Percentiles rank a stretch among this genome's conserved stretches.
These are phyloP conservation scores for Lodderomyces theae DNA, from an alignment of 1,139 yeast species.

Conservation along the genomic window DNA sequence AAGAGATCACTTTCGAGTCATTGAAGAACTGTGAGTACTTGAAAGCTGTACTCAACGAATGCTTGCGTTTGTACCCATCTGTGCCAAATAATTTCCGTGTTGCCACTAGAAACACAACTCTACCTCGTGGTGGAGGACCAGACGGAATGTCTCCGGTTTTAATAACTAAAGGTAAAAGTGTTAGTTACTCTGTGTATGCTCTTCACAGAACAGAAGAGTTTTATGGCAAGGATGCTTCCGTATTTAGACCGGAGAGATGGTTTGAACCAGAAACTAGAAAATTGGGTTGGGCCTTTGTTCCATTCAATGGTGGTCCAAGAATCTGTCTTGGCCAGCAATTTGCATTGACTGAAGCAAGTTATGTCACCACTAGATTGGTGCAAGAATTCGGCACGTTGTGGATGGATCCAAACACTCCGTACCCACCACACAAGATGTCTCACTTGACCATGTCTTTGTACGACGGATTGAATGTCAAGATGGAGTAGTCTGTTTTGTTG, in stretches of 20 bases:
- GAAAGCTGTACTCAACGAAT: slow-evolving; percentile 48
- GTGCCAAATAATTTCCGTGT: slow-evolving; percentile 50
- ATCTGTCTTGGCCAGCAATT: slow-evolving; percentile 61
- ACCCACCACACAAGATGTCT: slow-evolving; percentile 34
- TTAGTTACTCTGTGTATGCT: slow-evolving; percentile 22
- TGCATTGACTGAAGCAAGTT: slow-evolving; percentile 56
- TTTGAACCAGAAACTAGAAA: slow-evolving; percentile 24
- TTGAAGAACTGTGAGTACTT: slow-evolving; percentile 50
- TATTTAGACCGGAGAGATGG: slow-evolving; percentile 39
- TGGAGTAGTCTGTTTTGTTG: slow-evolving; percentile 7
- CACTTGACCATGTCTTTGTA: slow-evolving; percentile 33
- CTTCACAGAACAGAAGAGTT: slow-evolving; percentile 38
- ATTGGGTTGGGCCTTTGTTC: slow-evolving; percentile 51
- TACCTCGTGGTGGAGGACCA: slow-evolving; percentile 56
- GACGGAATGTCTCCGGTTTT: slow-evolving; percentile 42
- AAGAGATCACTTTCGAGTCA: slow-evolving; percentile 39
- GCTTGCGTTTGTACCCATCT: slow-evolving; percentile 51
- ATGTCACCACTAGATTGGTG: slow-evolving; percentile 40
- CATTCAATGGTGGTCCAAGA: slow-evolving; percentile 62
- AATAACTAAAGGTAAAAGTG: slow-evolving; percentile 42
- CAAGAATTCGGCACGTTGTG: slow-evolving; percentile 27
- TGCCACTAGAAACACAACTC: slow-evolving; percentile 43
- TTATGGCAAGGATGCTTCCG: slow-evolving; percentile 48
- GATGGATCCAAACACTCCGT: slow-evolving; percentile 17
- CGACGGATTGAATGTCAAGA: slow-evolving; percentile 23